phyloP scores from a whole-genome alignment of 306 rosid genomes.

The Dalbergia oliveri region DNA sequence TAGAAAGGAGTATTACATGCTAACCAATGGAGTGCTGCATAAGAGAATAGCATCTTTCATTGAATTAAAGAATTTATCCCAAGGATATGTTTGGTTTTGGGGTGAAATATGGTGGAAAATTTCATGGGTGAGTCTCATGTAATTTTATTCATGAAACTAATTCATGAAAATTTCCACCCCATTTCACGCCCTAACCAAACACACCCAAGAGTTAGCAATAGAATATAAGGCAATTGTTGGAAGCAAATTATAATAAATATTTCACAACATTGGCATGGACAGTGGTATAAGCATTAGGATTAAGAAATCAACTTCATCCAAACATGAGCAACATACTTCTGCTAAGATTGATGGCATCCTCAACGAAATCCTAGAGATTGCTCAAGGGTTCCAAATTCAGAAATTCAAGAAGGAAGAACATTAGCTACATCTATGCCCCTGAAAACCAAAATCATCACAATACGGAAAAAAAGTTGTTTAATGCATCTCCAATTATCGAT shows the following conservation, averaged over 20 bases:
- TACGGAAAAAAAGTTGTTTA: too few relatives aligned
- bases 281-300: constrained; percentile 2
- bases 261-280: not conserved
- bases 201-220: not conserved
- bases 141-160: too few relatives aligned
- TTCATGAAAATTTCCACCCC: too few relatives aligned
- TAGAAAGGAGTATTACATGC: constrained; percentile 15
- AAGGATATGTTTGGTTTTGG: too few relatives aligned
- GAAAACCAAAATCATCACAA: too few relatives aligned
- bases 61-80: constrained; percentile 9
- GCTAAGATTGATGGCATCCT: constrained; percentile 78
- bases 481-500: too few relatives aligned
- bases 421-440: too few relatives aligned
- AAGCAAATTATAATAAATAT: not conserved
- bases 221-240: not conserved
- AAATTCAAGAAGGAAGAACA: constrained; percentile 75
- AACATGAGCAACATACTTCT: constrained; percentile 68
- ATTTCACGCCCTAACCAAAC: too few relatives aligned
- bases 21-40: not conserved
- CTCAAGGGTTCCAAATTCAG: constrained; percentile 79
- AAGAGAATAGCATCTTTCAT: constrained; percentile 18
- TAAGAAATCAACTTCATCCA: not conserved
- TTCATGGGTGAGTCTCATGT: too few relatives aligned
- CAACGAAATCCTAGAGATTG: constrained; percentile 87
- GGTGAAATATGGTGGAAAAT: too few relatives aligned